phyloP scores from a whole-genome alignment of 768 basidiomycete genomes.

The Peribolospora baueri region DNA sequence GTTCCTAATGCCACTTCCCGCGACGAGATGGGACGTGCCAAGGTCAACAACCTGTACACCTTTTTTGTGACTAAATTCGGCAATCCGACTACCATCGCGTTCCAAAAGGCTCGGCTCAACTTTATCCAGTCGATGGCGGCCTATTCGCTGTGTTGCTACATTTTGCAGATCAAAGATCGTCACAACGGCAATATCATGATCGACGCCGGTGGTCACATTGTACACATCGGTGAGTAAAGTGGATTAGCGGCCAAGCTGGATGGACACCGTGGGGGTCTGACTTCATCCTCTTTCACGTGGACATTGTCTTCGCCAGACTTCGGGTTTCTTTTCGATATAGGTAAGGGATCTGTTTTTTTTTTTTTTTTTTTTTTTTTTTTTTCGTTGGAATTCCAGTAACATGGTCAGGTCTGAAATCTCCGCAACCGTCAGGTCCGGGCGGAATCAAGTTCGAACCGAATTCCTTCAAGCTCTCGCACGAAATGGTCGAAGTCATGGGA shows the following conservation, averaged over 20 bases:
- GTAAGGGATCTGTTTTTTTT: constrained; percentile 31
- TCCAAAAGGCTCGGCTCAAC: constrained; percentile 77
- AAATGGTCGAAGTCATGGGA: constrained; percentile 96
- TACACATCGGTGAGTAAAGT: constrained; percentile 58
- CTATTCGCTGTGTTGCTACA: constrained; percentile 92
- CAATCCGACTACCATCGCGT: constrained; percentile 60
- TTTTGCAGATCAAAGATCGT: constrained; percentile 91
- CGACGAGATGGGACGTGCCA: constrained; percentile 97
- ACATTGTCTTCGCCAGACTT: constrained; percentile 38
- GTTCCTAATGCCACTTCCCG: constrained; percentile 92
- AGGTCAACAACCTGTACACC: constrained; percentile 81
- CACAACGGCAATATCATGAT: constrained; percentile 99
- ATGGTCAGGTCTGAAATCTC: constrained; percentile 11
- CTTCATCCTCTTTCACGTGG: constrained; percentile 1
- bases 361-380: constrained; percentile 22
- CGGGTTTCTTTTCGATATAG: constrained; percentile 93
- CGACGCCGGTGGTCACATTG: constrained; percentile 86
- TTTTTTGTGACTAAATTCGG: constrained; percentile 92
- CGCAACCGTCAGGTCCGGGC: neutral
- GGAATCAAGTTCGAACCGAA: constrained; percentile 96
- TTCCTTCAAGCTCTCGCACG: constrained; percentile 95
- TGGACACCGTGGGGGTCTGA: too few relatives aligned
- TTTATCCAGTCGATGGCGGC: constrained; percentile 99
- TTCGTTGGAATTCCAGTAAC: constrained; percentile 41
- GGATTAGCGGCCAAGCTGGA: neutral